Evolutionary conservation across 2,329 filamentous ascomycete species (phyloP), one percentile per base, ranked within the genome.

Genomic region (Hortaea werneckii): DNA sequence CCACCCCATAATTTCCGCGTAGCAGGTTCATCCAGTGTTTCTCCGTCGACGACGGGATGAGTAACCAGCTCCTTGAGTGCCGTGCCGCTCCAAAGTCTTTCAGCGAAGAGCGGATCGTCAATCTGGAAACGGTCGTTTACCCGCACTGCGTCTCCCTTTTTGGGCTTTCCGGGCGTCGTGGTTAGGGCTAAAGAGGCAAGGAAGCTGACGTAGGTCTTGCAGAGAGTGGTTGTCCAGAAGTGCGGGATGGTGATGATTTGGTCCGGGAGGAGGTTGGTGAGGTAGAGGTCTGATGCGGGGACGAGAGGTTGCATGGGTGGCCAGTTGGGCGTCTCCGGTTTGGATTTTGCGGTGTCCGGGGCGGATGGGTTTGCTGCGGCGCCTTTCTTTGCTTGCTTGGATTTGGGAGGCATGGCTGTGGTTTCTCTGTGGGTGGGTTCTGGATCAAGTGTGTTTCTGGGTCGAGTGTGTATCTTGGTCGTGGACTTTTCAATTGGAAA

Each of bases 71-170:
- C 78, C 55, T 76, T 80, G 52, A 96, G 65, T 0, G 83, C 84
- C 1, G 88, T 95, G 50, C 78, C 74, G 39, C 75, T 73, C 88
- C 89, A 96, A 10, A 95, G 65, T 45, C 76, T 71, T 56, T 79
- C 73, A 0, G 89, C 85, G 64, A 95, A 94, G 0, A 53, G 65
- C 28, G 77, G 66, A 67, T 95, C 89, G 28, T 88, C 71, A 13
- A 94, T 70, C 66, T 94, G 87, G 57, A 84, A 94, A 8, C 90
- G 80, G 62, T 95, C 90, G 62, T 95, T 95, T 40, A 95, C 85
- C 32, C 90, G 76, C 6, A 87, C 76, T 1, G 88, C 88, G 45
- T 92, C 82, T 41, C 85, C 87, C 50, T 79, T 81, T 63, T 85
- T 90, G 1, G 87, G 87, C 50, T 79, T 80, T 0, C 79, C 80